Conservation (phyloP, 805 yeast species). For the Starmerella kuoi region DNA sequence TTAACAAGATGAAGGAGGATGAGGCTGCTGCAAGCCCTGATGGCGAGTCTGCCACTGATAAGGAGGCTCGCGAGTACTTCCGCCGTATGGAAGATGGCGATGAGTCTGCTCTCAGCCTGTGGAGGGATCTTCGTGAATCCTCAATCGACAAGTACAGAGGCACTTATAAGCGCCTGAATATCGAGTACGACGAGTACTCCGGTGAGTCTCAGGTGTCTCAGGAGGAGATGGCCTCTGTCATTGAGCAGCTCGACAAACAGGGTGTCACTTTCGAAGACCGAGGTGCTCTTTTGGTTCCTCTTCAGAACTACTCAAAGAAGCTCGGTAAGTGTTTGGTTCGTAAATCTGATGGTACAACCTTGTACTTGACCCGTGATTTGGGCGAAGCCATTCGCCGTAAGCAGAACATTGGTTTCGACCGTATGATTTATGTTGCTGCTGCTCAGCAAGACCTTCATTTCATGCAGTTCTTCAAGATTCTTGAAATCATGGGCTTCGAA, state of each 20-base stretch:
- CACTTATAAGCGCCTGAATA: slow-evolving; percentile 87
- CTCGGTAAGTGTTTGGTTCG: slow-evolving; percentile 86
- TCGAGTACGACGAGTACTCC: slow-evolving; percentile 73
- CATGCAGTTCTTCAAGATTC: slow-evolving; percentile 86
- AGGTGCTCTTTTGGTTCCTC: slow-evolving; percentile 83
- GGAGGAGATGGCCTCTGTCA: slow-evolving; percentile 55
- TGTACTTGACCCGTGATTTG: slow-evolving; percentile 89
- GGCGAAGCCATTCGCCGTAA: slow-evolving; percentile 93
- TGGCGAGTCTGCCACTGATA: slow-evolving; percentile 48
- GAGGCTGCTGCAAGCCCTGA: slow-evolving; percentile 50
- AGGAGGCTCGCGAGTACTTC: slow-evolving; percentile 77
- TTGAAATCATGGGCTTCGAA: slow-evolving; percentile 76
- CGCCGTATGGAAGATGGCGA: slow-evolving; percentile 91
- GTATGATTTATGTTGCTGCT: slow-evolving; percentile 93
- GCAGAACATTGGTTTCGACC: slow-evolving; percentile 73
- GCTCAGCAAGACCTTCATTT: slow-evolving; percentile 90
- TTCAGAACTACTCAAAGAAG: slow-evolving; percentile 75
- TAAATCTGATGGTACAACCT: slow-evolving; percentile 89
- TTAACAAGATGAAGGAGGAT: slow-evolving; percentile 61
- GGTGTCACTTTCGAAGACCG: slow-evolving; percentile 70
- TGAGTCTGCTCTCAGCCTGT: slow-evolving; percentile 56
- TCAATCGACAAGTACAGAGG: slow-evolving; percentile 75
- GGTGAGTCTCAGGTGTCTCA: slow-evolving; percentile 92
- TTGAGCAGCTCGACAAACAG: slow-evolving; percentile 49
- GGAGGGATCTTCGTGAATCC: slow-evolving; percentile 83